Evolutionary conservation across 1,284 basidiomycete species (phyloP), one percentile per base, ranked within the genome.

Genomic region (Ceratobasidium sp.): DNA sequence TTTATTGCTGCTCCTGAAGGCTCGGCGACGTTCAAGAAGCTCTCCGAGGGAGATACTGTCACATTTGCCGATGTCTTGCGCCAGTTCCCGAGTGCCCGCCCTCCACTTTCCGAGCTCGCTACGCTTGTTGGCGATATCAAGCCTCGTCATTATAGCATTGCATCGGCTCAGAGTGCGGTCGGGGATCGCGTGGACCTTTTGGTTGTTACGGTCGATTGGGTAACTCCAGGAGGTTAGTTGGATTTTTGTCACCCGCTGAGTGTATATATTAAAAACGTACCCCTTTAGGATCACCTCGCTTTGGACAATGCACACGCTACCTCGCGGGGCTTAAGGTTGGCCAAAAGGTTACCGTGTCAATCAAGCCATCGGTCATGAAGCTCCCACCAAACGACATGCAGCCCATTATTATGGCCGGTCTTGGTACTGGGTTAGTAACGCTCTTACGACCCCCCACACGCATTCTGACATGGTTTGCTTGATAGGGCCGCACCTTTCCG

Each of bases 281-380:
- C 70, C 6, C 43, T 8, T 2, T 73, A 94, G 93, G 93, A 68
- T 82, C 86, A 52, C 84, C 83, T 31, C 88, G 93, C 72, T 97
- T 87, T 79, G 96, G 96, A 42, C 96, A 99, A 81, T 99, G 96
- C 80, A 99, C 97, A 2, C 87, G 95, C 73, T 99, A 99, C 80
- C 88, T 99, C 45, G 88, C 91, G 29, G 87, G 85, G 45, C 86
- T 99, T 67, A 86, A 86, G 76, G 79, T 90, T 29, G 97, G 97
- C 35, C 91, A 93, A 79, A 90, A 96, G 80, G 94, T 99, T 35
- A 98, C 96, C 1, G 96, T 98, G 17, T 98, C 95, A 20, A 91
- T 99, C 81, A 98, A 98, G 81, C 97, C 97, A 25, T 96, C 94
- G 76, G 96, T 99, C 55, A 99, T 99, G 96, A 99, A 98, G 91